Conservation (phyloP, 495 filamentous ascomycete genomes). For the Penicillium riverlandense region DNA sequence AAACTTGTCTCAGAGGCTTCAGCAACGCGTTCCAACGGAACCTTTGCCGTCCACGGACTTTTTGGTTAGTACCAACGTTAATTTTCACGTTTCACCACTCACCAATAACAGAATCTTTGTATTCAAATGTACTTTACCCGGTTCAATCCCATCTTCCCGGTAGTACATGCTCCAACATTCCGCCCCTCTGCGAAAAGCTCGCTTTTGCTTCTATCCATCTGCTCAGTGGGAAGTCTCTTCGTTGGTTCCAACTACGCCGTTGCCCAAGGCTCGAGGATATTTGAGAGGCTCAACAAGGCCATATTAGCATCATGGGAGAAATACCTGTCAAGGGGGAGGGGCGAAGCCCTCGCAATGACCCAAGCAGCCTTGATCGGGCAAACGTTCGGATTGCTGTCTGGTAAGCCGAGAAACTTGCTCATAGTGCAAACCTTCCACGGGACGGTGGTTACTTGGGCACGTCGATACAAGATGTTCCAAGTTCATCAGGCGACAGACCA, state of each 20-base stretch:
- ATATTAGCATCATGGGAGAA: conserved; percentile 23
- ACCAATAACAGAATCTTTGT: conserved; percentile 13
- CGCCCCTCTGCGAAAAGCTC: conserved; percentile 13
- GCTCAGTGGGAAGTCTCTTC: conserved; percentile 24
- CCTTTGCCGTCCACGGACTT: conserved; percentile 21
- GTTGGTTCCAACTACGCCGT: conserved; percentile 18
- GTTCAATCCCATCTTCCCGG: conserved; percentile 21
- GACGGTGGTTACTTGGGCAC: conserved; percentile 12
- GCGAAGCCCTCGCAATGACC: conserved; percentile 15
- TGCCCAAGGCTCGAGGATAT: conserved; percentile 18
- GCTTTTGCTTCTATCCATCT: conserved; percentile 12
- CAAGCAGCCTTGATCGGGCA: conserved; percentile 32
- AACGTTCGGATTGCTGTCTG: conserved; percentile 30
- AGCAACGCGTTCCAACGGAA: conserved; percentile 8
- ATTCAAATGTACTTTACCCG: conserved; percentile 24
- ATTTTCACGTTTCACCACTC: neutral
- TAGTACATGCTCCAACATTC: conserved; percentile 26
- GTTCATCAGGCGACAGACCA: no score
- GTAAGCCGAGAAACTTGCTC: conserved; percentile 16
- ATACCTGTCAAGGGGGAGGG: conserved; percentile 2
- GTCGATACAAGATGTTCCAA: no score
- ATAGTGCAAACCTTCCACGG: conserved; percentile 27
- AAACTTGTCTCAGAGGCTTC: conserved; percentile 10
- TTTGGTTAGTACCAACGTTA: conserved; percentile 7
- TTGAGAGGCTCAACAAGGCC: conserved; percentile 26